Base-by-base conservation (phyloP, 2,329 filamentous ascomycete species). In the Pseudodiploospora longispora region DNA sequence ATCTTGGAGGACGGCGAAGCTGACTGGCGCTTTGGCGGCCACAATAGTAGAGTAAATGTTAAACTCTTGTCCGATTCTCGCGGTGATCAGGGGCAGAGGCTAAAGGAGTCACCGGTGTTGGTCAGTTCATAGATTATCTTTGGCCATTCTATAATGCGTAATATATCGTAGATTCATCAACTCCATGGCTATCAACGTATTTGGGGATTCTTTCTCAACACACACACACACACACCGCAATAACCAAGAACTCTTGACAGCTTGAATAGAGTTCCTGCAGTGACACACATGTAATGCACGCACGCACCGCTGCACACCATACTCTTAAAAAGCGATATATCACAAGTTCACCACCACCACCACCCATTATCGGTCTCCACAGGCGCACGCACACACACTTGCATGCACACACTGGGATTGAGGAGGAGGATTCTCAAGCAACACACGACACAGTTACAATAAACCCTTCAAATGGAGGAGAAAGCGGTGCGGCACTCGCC, bases 61-160 rank as follows among this genome's bases (percentile, higher is more conserved):
- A 40, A 49, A 48, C 12, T 48, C 27, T 38, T 52, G 50, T 6
- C 44, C 43, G 32, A 54, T 48, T 41, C 48, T 41, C 4, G 42
- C 36, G 10, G 48, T 42, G 10, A 52, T 42, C 10, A 52, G 36
- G 4, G 46, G 50, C 9, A 51, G 35, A 7, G 40, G 34, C 50
- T 52, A 10, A 3, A 27, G 19, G 19, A 19, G 19, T 19, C 19
- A 3, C 19, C 19, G 3, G 2, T 19, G 19, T 3, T 19, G 19
- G 19, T 19, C 19, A 19, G 19, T 19, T 19, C 19, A 19, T 19
- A 19, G 19, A 19, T 19, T 19, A 19, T 19, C 19, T 3, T 19
- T 19, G 2, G 19, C 2, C 19, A 19, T 19, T 19, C 19, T 19
- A 19, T 19, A 19, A 19, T 19, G 19, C 19, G 19, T 19, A 19